These are phyloP conservation scores for Epipyxis sp. DNA, from an alignment of 108 stramenopile species.

Conservation along the genomic window DNA sequence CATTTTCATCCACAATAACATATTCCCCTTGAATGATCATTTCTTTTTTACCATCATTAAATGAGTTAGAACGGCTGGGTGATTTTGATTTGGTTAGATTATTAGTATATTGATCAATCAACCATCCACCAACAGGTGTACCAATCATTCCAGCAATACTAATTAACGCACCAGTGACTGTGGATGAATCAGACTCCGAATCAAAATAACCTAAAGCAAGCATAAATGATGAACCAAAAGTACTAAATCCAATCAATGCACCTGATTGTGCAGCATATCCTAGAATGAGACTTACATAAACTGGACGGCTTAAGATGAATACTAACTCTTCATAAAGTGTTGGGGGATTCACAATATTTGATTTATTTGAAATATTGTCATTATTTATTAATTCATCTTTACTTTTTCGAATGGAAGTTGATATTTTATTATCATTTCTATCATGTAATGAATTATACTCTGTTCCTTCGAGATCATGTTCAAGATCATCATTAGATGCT, in stretches of 20 bases:
- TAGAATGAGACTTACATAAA: constrained; percentile 38
- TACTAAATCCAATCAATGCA: constrained; percentile 41
- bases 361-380: neutral
- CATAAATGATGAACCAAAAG: constrained; percentile 49
- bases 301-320: constrained; percentile 29
- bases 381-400: too few relatives aligned
- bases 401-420: neutral
- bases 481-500: too few relatives aligned
- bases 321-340: constrained; percentile 28
- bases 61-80: neutral
- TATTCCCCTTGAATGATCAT: neutral
- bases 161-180: constrained; percentile 43
- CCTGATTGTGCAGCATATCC: constrained; percentile 47
- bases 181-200: constrained; percentile 31
- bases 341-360: neutral
- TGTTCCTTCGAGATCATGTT: too few relatives aligned
- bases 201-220: constrained; percentile 39
- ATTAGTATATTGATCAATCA: constrained; percentile 34
- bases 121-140: constrained; percentile 49
- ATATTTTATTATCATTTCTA: neutral
- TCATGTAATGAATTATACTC: neutral
- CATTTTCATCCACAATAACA: neutral
- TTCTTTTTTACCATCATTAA: neutral
- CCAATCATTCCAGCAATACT: constrained; percentile 49
- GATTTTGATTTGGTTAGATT: neutral